phyloP scores from a whole-genome alignment of 1,284 basidiomycete species.

The Pyrrhoderma lamaoense region DNA sequence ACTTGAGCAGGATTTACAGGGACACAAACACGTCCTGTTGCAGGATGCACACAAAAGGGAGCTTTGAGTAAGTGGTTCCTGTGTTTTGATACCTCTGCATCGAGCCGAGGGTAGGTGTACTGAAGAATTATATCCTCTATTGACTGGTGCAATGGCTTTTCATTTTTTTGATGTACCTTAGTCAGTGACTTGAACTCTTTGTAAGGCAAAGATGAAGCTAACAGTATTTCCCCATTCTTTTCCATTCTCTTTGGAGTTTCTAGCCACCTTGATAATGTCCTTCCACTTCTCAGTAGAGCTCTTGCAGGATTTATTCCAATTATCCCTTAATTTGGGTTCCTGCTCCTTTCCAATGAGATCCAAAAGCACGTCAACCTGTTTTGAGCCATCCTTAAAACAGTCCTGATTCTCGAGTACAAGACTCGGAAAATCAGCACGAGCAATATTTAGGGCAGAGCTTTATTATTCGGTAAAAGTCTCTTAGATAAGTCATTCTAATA shows the following conservation, averaged over 20 bases:
- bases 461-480: no score
- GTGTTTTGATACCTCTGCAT: slow-evolving; percentile 96
- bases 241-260: slow-evolving; percentile 5
- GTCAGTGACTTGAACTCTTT: not conserved
- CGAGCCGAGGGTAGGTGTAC: slow-evolving; percentile 95
- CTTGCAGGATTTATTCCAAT: slow-evolving; percentile 56
- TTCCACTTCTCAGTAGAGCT: slow-evolving; percentile 68
- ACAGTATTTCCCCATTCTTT: not conserved
- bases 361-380: slow-evolving; percentile 73
- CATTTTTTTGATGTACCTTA: not conserved
- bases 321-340: slow-evolving; percentile 40
- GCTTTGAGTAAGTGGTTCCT: slow-evolving; percentile 97
- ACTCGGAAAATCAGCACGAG: slow-evolving; percentile 54
- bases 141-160: slow-evolving; percentile 29
- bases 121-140: slow-evolving; percentile 87
- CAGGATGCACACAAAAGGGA: slow-evolving; percentile 95
- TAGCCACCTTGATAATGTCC: slow-evolving; percentile 38
- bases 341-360: slow-evolving; percentile 58
- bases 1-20: slow-evolving; percentile 77
- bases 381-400: slow-evolving; percentile 58
- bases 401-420: slow-evolving; percentile 85
- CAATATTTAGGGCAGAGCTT: slow-evolving; percentile 46
- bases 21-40: slow-evolving; percentile 93
- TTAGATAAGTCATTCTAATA: not conserved
- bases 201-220: not conserved